Conservation (phyloP, 768 basidiomycete genomes). For the Leccinellum rugosiceps region DNA sequence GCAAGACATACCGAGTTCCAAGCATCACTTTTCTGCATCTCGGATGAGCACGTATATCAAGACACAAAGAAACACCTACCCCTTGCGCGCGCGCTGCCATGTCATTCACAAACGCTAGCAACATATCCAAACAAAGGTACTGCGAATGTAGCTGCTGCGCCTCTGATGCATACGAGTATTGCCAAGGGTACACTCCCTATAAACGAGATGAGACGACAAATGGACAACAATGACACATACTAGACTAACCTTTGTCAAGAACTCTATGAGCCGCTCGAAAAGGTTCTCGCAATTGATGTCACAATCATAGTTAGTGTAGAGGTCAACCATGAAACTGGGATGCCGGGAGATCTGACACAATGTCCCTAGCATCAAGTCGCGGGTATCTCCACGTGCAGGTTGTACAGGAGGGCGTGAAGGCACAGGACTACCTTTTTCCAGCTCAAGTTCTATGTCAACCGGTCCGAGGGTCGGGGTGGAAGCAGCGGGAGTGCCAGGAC, state of each 20-base stretch:
- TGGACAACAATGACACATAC: neutral
- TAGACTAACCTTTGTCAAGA: slow-evolving; percentile 72
- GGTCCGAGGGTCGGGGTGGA: slow-evolving; percentile 42
- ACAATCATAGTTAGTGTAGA: slow-evolving; percentile 96
- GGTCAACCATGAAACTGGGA: slow-evolving; percentile 91
- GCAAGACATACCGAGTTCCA: slow-evolving; percentile 61
- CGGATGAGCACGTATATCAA: slow-evolving; percentile 10
- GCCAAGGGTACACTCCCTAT: slow-evolving; percentile 78
- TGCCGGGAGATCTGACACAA: slow-evolving; percentile 76
- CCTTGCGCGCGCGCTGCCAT: slow-evolving; percentile 70
- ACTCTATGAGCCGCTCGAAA: slow-evolving; percentile 85
- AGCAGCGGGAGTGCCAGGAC: slow-evolving; percentile 48
- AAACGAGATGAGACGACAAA: slow-evolving; percentile 4
- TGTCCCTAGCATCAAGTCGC: slow-evolving; percentile 88
- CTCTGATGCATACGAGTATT: slow-evolving; percentile 55
- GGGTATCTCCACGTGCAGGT: slow-evolving; percentile 82
- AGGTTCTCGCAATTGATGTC: slow-evolving; percentile 96
- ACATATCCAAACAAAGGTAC: slow-evolving; percentile 81
- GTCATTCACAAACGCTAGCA: slow-evolving; percentile 82
- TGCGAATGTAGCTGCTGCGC: slow-evolving; percentile 75
- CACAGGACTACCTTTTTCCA: slow-evolving; percentile 47
- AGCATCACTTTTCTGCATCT: slow-evolving; percentile 38
- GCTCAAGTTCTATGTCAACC: slow-evolving; percentile 37
- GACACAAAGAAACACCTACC: slow-evolving; percentile 32
- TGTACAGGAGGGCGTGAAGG: slow-evolving; percentile 59